Evolutionary conservation across 139 green algal species (phyloP).

Genomic region (Edaphochlamys debaryana): DNA sequence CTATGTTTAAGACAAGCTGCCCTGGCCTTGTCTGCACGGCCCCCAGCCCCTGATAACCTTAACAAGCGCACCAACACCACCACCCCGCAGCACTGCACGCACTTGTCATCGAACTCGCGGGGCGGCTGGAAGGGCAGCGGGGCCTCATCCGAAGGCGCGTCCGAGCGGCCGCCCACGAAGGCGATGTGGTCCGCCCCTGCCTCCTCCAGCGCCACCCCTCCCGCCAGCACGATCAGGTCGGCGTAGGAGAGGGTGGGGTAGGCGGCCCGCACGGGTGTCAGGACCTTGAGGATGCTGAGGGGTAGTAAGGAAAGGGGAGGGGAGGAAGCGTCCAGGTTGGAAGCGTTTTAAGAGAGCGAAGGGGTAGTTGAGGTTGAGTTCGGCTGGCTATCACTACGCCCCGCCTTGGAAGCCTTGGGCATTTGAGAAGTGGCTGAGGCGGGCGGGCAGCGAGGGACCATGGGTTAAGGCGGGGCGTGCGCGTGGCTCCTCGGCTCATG

Average conservation of each 20-base stretch:
- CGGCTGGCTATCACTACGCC: no score
- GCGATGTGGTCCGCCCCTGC: neutral
- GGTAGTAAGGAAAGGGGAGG: neutral
- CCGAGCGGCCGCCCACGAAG: conserved; percentile 53
- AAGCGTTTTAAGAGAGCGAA: no score
- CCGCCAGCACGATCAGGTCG: conserved; percentile 63
- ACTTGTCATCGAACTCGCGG: neutral
- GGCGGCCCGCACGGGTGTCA: conserved; percentile 35
- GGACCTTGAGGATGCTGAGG: conserved; percentile 8
- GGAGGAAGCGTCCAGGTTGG: neutral
- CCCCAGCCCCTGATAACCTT: no score
- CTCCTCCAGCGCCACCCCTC: conserved; percentile 33
- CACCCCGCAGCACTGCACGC: no score
- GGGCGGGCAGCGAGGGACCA: no score
- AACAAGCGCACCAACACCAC: no score
- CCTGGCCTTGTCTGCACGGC: no score
- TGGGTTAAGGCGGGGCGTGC: neutral
- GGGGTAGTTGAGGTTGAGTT: neutral
- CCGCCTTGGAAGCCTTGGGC: no score
- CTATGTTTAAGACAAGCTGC: no score
- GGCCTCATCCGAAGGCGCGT: conserved; percentile 24
- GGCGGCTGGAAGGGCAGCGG: neutral
- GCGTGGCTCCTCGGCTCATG: no score
- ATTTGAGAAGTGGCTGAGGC: no score
- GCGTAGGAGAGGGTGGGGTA: conserved; percentile 33